Percentiles rank a stretch among this genome's conserved stretches.
Evolutionary conservation across 768 basidiomycete species (phyloP).

Genomic region (Goffeauzyma gilvescens): DNA sequence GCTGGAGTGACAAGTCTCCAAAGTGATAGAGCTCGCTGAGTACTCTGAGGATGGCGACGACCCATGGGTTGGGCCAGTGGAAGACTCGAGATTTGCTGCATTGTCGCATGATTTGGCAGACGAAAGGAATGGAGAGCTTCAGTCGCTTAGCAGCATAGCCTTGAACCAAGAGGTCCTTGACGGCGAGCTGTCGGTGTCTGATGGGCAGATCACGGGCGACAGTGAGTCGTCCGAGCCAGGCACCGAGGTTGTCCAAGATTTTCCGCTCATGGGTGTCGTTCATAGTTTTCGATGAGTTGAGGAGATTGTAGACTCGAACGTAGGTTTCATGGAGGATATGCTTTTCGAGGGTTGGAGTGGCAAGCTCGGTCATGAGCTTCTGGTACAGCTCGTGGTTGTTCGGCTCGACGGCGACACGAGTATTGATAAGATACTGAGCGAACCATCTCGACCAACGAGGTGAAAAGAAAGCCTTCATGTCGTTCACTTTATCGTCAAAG

Average conservation of each 20-base stretch:
- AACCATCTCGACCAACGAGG: conserved; percentile 83
- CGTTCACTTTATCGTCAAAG: conserved; percentile 65
- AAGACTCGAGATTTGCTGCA: conserved; percentile 80
- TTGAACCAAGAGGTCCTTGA: conserved; percentile 93
- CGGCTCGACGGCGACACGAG: conserved; percentile 83
- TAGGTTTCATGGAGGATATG: conserved; percentile 88
- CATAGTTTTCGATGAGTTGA: conserved; percentile 81
- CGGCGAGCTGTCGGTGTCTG: conserved; percentile 75
- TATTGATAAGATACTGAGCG: conserved; percentile 89
- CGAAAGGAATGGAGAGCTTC: conserved; percentile 87
- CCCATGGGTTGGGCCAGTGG: conserved; percentile 91
- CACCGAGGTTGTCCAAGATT: conserved; percentile 77
- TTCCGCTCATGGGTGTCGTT: conserved; percentile 67
- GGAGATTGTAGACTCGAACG: conserved; percentile 58
- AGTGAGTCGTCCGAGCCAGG: conserved; percentile 87
- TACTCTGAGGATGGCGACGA: conserved; percentile 83
- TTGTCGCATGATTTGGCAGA: conserved; percentile 88
- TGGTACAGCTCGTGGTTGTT: conserved; percentile 94
- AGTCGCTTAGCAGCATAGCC: conserved; percentile 82
- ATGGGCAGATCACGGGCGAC: conserved; percentile 82
- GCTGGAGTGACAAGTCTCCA: conserved; percentile 83
- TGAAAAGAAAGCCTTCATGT: conserved; percentile 69
- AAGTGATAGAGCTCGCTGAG: conserved; percentile 92
- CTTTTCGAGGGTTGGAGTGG: conserved; percentile 46
- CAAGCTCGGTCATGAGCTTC: conserved; percentile 71